Conservation (phyloP, 129 eudicot genomes). For the Gnaphalium uliginosum region DNA sequence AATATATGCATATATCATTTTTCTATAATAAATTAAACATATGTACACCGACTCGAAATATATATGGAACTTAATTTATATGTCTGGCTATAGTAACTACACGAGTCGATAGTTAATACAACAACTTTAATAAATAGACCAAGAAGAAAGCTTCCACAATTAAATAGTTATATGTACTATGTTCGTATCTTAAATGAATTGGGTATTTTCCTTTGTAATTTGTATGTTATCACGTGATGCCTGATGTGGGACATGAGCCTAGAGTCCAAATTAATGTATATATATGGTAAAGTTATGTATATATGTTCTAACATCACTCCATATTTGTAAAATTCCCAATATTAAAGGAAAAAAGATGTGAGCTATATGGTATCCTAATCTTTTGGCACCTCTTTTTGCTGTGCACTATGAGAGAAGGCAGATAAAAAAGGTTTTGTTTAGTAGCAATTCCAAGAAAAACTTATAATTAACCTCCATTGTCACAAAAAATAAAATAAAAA, state of each 20-base stretch:
- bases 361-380: neutral
- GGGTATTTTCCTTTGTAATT: neutral
- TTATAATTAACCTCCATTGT: neutral
- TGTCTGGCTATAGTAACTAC: neutral
- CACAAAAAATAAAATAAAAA: neutral
- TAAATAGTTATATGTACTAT: neutral
- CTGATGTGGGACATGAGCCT: neutral
- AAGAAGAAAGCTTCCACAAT: constrained; percentile 10
- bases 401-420: no score
- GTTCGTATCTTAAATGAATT: neutral
- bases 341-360: neutral
- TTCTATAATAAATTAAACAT: no score
- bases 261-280: neutral
- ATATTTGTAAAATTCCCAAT: neutral
- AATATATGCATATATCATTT: neutral
- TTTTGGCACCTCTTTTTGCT: neutral
- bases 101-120: neutral
- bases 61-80: neutral
- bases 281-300: neutral
- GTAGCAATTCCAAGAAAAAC: no score
- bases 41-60: neutral
- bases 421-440: no score
- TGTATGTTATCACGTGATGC: neutral
- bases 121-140: constrained; percentile 1
- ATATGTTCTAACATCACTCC: neutral